phyloP scores from a whole-genome alignment of 202 grass and related monocot genomes.

The Brachypodium distachyon region DNA sequence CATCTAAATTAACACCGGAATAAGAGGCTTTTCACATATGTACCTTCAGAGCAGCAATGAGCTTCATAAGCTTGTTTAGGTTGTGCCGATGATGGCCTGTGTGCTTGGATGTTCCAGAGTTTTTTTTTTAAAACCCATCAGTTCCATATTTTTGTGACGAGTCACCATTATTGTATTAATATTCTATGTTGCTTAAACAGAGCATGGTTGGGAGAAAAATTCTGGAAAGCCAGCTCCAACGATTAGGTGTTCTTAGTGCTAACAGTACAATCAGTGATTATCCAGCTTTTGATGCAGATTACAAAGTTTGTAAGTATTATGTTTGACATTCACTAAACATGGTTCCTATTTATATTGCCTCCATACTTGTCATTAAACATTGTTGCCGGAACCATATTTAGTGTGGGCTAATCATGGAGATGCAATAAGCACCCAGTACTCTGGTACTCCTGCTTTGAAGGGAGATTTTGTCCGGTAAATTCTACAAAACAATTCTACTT shows the following conservation, averaged over 20 bases:
- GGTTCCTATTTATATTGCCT: not conserved
- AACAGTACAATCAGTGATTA: conserved; percentile 43
- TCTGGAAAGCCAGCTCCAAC: conserved; percentile 72
- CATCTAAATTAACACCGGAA: not conserved
- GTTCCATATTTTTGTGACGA: not conserved
- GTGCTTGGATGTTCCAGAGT: not conserved
- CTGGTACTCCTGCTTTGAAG: conserved; percentile 93
- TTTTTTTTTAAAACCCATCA: too few species aligned
- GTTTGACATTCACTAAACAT: conserved; percentile 1
- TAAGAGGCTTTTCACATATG: not conserved
- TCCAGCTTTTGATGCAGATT: conserved; percentile 70
- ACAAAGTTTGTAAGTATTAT: conserved; percentile 76
- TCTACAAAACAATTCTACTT: not conserved
- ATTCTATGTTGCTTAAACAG: conserved; percentile 24
- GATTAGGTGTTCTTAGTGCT: conserved; percentile 50
- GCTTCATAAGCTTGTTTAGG: not conserved
- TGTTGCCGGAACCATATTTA: conserved; percentile 25
- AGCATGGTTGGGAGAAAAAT: conserved; percentile 91
- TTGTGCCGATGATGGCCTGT: not conserved
- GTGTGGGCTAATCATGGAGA: conserved; percentile 99
- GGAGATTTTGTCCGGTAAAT: conserved; percentile 96
- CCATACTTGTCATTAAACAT: not conserved
- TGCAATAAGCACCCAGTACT: conserved; percentile 97
- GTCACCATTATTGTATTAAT: not conserved
- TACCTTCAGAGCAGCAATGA: not conserved